These are phyloP conservation scores for Fusarium floridanum DNA, from an alignment of 2,329 filamentous ascomycete species.

Conservation along the genomic window DNA sequence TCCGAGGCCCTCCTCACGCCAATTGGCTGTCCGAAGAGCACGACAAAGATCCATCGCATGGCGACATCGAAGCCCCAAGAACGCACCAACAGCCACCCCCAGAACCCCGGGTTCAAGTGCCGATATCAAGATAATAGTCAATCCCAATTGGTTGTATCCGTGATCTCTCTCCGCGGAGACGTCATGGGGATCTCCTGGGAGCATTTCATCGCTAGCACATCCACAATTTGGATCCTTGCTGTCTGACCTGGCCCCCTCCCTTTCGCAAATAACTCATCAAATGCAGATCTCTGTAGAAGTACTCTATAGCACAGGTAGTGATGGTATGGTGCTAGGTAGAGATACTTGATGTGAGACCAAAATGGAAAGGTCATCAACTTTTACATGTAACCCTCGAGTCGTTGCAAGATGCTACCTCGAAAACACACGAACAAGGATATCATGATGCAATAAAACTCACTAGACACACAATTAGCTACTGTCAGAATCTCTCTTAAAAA, in stretches of 20 bases:
- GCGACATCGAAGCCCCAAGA: constrained; percentile 16
- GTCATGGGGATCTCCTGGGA: neutral
- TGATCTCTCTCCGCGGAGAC: neutral
- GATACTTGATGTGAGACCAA: neutral
- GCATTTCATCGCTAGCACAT: neutral
- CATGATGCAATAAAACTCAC: constrained; percentile 25
- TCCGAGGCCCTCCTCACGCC: neutral
- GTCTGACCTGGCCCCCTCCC: neutral
- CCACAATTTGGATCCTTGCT: neutral
- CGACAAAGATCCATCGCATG: constrained; percentile 29
- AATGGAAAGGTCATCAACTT: constrained; percentile 2
- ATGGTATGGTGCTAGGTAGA: neutral
- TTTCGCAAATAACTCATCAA: neutral
- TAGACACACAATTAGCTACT: neutral
- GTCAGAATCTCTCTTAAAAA: neutral
- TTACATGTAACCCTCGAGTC: neutral
- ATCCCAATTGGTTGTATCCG: neutral
- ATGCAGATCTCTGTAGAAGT: neutral
- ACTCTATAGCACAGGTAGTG: fast-evolving
- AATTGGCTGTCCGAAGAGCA: constrained; percentile 16
- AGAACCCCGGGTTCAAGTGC: neutral
- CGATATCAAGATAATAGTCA: neutral
- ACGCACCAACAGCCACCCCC: neutral
- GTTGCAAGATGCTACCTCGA: constrained; percentile 10
- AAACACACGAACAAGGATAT: constrained; percentile 12